phyloP scores from a whole-genome alignment of 164 flowering plant species.

The Berberis vulgaris region DNA sequence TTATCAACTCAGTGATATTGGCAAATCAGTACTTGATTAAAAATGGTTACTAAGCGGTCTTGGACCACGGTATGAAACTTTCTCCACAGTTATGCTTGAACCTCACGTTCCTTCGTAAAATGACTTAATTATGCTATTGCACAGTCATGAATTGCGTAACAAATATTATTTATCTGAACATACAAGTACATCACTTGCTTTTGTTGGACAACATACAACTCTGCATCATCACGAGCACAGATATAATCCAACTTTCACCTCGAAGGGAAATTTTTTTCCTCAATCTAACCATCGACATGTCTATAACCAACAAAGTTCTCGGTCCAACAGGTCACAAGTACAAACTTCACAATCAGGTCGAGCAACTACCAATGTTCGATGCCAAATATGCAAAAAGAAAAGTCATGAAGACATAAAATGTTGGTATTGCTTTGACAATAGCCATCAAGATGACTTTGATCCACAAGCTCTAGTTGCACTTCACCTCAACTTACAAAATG shows the following conservation, averaged over 20 bases:
- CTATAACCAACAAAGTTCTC: not conserved
- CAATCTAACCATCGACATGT: not conserved
- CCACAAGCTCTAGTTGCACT: not conserved
- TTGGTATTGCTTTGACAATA: not conserved
- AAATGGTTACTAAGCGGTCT: not conserved
- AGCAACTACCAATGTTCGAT: not conserved
- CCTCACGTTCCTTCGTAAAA: not conserved
- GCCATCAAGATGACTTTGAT: not conserved
- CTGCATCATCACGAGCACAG: not conserved
- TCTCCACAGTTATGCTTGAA: not conserved
- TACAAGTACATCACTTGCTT: too few relatives aligned
- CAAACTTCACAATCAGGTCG: not conserved
- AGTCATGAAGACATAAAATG: not conserved
- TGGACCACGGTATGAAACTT: not conserved
- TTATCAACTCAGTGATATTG: not conserved
- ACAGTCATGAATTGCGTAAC: not conserved
- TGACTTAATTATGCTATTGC: not conserved
- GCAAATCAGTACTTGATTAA: not conserved
- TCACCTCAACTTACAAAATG: not conserved
- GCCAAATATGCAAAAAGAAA: not conserved
- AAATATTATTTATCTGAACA: not conserved
- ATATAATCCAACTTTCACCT: not conserved
- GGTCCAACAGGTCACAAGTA: not conserved
- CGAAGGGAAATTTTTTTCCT: not conserved
- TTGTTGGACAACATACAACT: not conserved